phyloP scores from a whole-genome alignment of 805 yeast species.

The Zygosaccharomyces lentus region DNA sequence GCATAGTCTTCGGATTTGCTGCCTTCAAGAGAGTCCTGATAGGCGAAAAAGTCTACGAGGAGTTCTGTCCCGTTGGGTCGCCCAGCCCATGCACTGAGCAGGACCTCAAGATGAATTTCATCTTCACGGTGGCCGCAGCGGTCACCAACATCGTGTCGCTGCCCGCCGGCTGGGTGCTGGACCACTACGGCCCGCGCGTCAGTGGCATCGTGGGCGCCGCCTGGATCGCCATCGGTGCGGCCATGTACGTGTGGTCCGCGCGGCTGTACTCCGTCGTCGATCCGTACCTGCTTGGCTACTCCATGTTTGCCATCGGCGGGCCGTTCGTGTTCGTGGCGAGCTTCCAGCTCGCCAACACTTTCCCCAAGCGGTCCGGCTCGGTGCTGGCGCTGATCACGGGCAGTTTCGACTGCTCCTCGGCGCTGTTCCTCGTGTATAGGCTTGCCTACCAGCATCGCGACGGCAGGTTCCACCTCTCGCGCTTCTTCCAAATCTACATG shows the following conservation, averaged over 20 bases:
- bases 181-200: slow-evolving; percentile 72
- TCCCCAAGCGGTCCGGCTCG: slow-evolving; percentile 78
- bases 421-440: slow-evolving; percentile 73
- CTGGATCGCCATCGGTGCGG: slow-evolving; percentile 54
- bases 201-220: slow-evolving; percentile 72
- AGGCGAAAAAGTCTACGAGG: slow-evolving; percentile 68
- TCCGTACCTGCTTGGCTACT: slow-evolving; percentile 69
- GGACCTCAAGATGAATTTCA: slow-evolving; percentile 72
- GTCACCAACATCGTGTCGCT: slow-evolving; percentile 79
- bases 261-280: slow-evolving; percentile 39
- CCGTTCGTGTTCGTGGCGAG: slow-evolving; percentile 90
- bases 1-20: slow-evolving; percentile 93
- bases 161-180: slow-evolving; percentile 76
- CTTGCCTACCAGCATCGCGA: slow-evolving; percentile 47
- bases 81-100: slow-evolving; percentile 57
- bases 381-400: slow-evolving; percentile 82
- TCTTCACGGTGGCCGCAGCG: slow-evolving; percentile 85
- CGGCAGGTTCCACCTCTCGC: slow-evolving; percentile 37
- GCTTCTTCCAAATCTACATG: slow-evolving; percentile 64
- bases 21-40: slow-evolving; percentile 84
- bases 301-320: slow-evolving; percentile 80
- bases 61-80: slow-evolving; percentile 44
- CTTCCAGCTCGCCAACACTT: slow-evolving; percentile 83
- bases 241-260: slow-evolving; percentile 21
- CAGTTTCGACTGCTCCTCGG: slow-evolving; percentile 90